Evolutionary conservation across 1,139 yeast genomes (phyloP), one percentile per base, ranked within the genome.

Genomic region (Debaryomyces singareniensis): DNA sequence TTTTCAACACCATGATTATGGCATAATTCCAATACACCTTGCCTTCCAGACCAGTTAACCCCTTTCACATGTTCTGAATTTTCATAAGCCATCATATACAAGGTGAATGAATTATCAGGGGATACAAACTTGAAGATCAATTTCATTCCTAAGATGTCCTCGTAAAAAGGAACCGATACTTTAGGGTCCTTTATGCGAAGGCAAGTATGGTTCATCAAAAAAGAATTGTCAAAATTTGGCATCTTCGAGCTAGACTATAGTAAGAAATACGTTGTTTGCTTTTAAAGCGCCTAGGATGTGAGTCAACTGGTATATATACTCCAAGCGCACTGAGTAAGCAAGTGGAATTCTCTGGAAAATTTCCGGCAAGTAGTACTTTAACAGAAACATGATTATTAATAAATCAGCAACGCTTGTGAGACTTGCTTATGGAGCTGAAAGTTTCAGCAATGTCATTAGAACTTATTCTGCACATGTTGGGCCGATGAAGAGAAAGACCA

Each of bases 161-260:
- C 68, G 57, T 91, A 91, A 64, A 84, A 89, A 4, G 72, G 71
- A 31, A 85, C 56, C 13, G 94, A 75, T 12, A 62, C 70, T 49
- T 75, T 69, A 16, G 96, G 93, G 51, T 89, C 87, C 51, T 85
- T 81, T 45, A 91, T 75, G 45, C 96, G 77, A 34, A 89, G 57
- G 61, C 91, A 74, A 4, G 87, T 78, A 52, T 78, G 84, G 61
- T 80, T 81, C 44, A 78, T 58, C n/a, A 58, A 39, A 39, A 71
- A 66, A 1, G 74, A 58, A 2, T 43, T 36, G 40, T 64, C 61
- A 27, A 58, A 31, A 15, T 51, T 21, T 10, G 61, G 53, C 69
- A 63, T 62, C 31, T 25, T 46, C n/a, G n/a, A n/a, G n/a, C n/a
- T n/a, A n/a, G n/a, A n/a, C n/a, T n/a, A n/a, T n/a, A n/a, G n/a